Conservation (phyloP, 257 asterid genomes). For the Solanum gandarillasii region DNA sequence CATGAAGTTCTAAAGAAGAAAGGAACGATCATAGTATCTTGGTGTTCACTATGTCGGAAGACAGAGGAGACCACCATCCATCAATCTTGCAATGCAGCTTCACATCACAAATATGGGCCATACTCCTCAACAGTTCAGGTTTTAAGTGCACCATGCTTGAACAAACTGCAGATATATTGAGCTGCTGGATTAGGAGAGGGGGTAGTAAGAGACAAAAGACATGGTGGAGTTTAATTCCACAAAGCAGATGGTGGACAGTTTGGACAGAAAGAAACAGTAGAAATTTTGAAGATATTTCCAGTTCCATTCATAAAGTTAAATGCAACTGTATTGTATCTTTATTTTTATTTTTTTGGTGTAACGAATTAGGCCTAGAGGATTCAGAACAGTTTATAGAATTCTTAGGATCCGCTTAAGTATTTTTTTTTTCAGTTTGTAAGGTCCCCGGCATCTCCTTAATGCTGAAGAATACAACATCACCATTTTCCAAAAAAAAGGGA, state of each 20-base stretch:
- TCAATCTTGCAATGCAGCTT: neutral
- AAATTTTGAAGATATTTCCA: neutral
- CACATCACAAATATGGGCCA: neutral
- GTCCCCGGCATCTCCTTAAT: neutral
- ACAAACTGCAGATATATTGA: neutral
- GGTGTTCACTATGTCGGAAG: neutral
- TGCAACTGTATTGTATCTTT: neutral
- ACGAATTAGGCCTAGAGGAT: neutral
- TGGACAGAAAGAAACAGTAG: neutral
- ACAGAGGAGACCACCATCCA: neutral
- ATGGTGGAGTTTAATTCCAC: neutral
- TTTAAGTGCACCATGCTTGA: neutral
- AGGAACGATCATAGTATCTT: neutral
- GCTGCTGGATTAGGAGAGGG: neutral
- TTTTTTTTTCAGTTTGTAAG: neutral
- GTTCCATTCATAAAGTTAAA: neutral
- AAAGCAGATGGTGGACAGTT: neutral
- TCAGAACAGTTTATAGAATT: neutral
- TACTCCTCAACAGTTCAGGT: neutral
- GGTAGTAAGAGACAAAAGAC: neutral
- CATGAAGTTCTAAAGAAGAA: neutral
- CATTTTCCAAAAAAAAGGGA: neutral
- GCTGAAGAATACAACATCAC: neutral
- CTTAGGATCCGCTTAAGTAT: neutral
- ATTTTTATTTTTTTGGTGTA: neutral